These are phyloP conservation scores for Neoboletus subvelutipes DNA, from an alignment of 768 basidiomycete genomes.

Conservation along the genomic window DNA sequence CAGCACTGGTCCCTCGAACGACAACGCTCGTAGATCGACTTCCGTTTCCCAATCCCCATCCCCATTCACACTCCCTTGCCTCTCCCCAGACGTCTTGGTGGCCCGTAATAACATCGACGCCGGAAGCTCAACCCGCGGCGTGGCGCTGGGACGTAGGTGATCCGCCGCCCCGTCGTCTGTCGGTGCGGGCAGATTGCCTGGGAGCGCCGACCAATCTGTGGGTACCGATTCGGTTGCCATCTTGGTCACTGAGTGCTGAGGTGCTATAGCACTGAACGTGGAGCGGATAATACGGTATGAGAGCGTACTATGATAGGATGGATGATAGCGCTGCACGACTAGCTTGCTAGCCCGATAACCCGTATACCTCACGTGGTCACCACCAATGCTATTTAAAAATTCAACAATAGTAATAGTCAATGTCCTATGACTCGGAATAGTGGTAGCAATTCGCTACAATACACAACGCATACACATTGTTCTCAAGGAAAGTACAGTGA, in stretches of 20 bases:
- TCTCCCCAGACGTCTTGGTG: not conserved
- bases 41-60: not conserved
- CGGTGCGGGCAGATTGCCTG: constrained; percentile 11
- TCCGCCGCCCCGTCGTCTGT: constrained; percentile 17
- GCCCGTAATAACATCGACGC: constrained; percentile 5
- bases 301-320: too few species aligned
- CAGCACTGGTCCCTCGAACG: constrained; percentile 19
- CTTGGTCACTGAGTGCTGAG: not conserved
- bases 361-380: too few species aligned
- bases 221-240: not conserved
- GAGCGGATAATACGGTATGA: not conserved
- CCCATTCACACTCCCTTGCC: too few species aligned
- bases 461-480: too few species aligned
- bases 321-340: too few species aligned
- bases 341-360: too few species aligned
- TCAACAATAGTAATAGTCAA: too few species aligned
- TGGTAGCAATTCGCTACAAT: too few species aligned
- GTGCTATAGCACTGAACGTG: too few species aligned
- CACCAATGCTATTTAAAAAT: too few species aligned
- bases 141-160: constrained; percentile 1
- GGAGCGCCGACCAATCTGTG: constrained; percentile 12
- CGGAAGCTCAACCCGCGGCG: constrained; percentile 1
- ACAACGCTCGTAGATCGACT: constrained; percentile 13
- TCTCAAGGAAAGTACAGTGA: too few species aligned
- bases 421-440: too few species aligned